Evolutionary conservation across 768 basidiomycete species (phyloP).

Genomic region (Auriscalpium microsporum): DNA sequence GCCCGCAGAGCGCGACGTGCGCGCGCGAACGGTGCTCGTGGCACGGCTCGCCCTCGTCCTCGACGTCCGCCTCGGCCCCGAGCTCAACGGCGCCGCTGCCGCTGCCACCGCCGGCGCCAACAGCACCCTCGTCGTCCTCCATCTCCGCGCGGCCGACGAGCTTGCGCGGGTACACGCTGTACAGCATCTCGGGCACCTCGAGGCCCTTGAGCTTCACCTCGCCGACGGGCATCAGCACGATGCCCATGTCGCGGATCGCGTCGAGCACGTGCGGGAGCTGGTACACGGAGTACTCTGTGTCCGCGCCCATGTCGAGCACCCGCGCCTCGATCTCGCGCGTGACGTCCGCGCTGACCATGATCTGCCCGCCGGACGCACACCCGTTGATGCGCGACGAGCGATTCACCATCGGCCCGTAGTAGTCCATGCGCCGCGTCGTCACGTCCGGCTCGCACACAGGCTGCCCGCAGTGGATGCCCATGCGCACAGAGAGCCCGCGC

Average conservation of each 20-base stretch:
- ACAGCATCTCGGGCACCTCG: conserved; percentile 82
- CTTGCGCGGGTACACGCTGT: conserved; percentile 71
- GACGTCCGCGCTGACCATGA: conserved; percentile 85
- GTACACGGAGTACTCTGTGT: conserved; percentile 51
- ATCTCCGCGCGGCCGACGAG: conserved; percentile 65
- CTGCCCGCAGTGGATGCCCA: conserved; percentile 92
- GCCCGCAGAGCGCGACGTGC: conserved; percentile 39
- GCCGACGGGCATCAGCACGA: conserved; percentile 68
- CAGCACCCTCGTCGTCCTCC: conserved; percentile 25
- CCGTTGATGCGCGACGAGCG: conserved; percentile 80
- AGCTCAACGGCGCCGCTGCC: background rate
- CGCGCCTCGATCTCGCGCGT: conserved; percentile 69
- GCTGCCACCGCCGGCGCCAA: background rate
- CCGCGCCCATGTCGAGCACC: conserved; percentile 43
- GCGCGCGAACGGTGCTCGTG: conserved; percentile 39
- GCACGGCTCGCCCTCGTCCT: conserved; percentile 22
- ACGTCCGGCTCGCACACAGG: conserved; percentile 87
- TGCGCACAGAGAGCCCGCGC: conserved; percentile 86
- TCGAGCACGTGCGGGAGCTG: conserved; percentile 59
- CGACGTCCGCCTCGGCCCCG: background rate
- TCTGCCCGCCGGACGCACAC: conserved; percentile 84
- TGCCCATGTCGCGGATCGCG: conserved; percentile 63
- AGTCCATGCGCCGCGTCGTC: conserved; percentile 87
- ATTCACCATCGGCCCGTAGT: conserved; percentile 95
- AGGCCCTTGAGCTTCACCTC: conserved; percentile 92